Percentiles rank a stretch among this genome's conserved stretches.
Evolutionary conservation across 1,284 basidiomycete species (phyloP).

Genomic region (Pascua sp.): DNA sequence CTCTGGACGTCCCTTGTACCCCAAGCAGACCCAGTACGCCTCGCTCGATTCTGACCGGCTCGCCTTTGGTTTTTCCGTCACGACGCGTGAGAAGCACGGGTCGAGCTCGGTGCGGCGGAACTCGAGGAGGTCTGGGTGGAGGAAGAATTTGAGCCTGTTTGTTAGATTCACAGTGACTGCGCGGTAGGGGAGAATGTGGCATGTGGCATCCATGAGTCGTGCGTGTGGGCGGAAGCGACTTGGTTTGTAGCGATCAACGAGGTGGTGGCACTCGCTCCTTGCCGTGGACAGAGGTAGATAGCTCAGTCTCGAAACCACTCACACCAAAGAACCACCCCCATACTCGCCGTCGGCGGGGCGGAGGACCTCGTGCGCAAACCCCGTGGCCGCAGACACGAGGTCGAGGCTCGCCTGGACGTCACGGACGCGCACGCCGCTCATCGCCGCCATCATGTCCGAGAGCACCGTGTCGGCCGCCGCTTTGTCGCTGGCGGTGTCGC

Average conservation of each 20-base stretch:
- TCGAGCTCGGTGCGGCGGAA: slow-evolving; percentile 39
- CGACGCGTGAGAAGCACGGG: slow-evolving; percentile 40
- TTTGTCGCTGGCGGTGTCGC: background rate
- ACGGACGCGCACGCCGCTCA: slow-evolving; percentile 43
- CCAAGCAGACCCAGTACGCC: slow-evolving; percentile 48
- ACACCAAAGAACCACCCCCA: slow-evolving; percentile 45
- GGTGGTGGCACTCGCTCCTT: too few species aligned
- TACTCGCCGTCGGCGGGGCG: slow-evolving; percentile 20
- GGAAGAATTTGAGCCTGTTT: slow-evolving; percentile 45
- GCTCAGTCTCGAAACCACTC: slow-evolving; percentile 10
- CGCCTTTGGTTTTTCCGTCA: slow-evolving; percentile 45
- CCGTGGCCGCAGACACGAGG: slow-evolving; percentile 43
- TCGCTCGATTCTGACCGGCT: slow-evolving; percentile 45
- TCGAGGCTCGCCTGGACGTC: slow-evolving; percentile 45
- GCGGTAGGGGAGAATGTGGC: background rate
- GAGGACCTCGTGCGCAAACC: slow-evolving; percentile 37
- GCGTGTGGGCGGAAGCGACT: background rate
- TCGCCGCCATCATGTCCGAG: slow-evolving; percentile 52
- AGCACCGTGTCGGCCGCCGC: slow-evolving; percentile 45
- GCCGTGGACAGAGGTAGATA: too few species aligned
- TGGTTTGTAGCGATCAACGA: too few species aligned
- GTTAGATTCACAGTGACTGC: background rate
- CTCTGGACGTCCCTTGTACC: slow-evolving; percentile 34
- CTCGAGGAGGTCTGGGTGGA: slow-evolving; percentile 43
- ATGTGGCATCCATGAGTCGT: too few species aligned